These are phyloP conservation scores for Hortiboletus campestris DNA, from an alignment of 768 basidiomycete species.

Conservation along the genomic window DNA sequence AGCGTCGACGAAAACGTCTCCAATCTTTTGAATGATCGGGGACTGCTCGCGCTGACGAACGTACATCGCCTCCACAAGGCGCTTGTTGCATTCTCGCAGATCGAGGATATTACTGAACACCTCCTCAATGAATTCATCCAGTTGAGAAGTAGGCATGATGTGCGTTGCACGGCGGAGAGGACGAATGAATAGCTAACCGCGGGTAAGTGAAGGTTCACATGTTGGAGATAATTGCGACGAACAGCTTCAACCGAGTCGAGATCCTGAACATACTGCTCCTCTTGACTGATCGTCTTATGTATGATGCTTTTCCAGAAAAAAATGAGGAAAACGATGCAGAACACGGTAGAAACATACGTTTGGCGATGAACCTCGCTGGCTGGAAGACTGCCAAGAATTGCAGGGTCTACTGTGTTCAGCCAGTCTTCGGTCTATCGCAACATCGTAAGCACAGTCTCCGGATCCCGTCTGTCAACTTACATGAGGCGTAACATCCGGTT, in stretches of 20 bases:
- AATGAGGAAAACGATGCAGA: not conserved
- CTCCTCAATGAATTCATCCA: slow-evolving; percentile 85
- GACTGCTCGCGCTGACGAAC: slow-evolving; percentile 82
- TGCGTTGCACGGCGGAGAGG: slow-evolving; percentile 53
- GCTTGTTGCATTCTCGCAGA: slow-evolving; percentile 78
- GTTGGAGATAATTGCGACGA: slow-evolving; percentile 21
- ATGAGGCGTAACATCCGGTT: slow-evolving; percentile 29
- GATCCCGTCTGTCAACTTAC: slow-evolving; percentile 34
- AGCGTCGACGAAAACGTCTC: slow-evolving; percentile 84
- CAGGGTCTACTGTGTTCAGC: slow-evolving; percentile 48
- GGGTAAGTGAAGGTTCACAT: slow-evolving; percentile 34
- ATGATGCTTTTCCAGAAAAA: slow-evolving; percentile 50
- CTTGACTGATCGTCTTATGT: slow-evolving; percentile 82
- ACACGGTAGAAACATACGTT: slow-evolving; percentile 39
- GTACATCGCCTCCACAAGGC: slow-evolving; percentile 81
- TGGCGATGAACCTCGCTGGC: slow-evolving; percentile 81
- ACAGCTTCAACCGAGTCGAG: slow-evolving; percentile 79
- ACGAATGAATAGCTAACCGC: slow-evolving; percentile 50
- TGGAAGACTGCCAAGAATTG: slow-evolving; percentile 55
- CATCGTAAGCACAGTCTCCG: not conserved
- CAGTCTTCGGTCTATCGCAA: slow-evolving; percentile 44
- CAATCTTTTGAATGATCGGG: slow-evolving; percentile 79
- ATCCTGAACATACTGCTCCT: slow-evolving; percentile 88
- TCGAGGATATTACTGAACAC: slow-evolving; percentile 89
- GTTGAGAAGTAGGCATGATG: slow-evolving; percentile 51